Evolutionary conservation across 192 early-diverging fungal species (phyloP).

Genomic region (Coemansia asiatica): DNA sequence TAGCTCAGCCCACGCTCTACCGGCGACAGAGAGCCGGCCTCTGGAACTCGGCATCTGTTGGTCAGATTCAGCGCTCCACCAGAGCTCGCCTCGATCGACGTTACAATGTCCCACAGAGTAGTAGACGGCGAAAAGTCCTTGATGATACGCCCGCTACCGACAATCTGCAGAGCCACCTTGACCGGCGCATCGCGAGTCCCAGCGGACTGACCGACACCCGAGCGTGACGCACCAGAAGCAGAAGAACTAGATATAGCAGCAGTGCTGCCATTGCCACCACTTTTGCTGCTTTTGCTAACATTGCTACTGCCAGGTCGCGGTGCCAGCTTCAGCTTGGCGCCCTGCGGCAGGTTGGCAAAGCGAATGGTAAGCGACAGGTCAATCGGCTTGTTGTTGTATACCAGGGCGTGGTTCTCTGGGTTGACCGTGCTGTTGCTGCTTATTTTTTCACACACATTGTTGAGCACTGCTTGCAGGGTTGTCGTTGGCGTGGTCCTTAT

Average conservation of each 20-base stretch:
- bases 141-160: slow-evolving; percentile 66
- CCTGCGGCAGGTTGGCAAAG: slow-evolving; percentile 78
- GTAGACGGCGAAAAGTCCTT: slow-evolving; percentile 59
- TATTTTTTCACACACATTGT: slow-evolving; percentile 60
- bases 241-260: no score
- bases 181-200: slow-evolving; percentile 24
- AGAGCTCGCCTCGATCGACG: slow-evolving; percentile 16
- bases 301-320: slow-evolving; percentile 13
- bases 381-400: slow-evolving; percentile 66
- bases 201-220: neutral
- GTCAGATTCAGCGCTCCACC: slow-evolving; percentile 30
- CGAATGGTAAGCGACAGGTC: slow-evolving; percentile 74
- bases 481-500: slow-evolving; percentile 77
- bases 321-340: slow-evolving; percentile 70
- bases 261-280: no score
- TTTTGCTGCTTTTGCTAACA: neutral
- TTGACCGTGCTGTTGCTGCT: slow-evolving; percentile 42
- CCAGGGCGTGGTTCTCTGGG: slow-evolving; percentile 61
- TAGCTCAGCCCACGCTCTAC: neutral
- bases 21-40: slow-evolving; percentile 3
- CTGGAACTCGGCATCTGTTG: slow-evolving; percentile 12
- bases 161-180: slow-evolving; percentile 74
- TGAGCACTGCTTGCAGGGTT: slow-evolving; percentile 67
- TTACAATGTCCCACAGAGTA: slow-evolving; percentile 66
- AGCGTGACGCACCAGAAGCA: no score